Percentiles rank a stretch among this genome's conserved stretches.
Evolutionary conservation across 2,329 filamentous ascomycete species (phyloP).

Genomic region (Byssothecium circinans): DNA sequence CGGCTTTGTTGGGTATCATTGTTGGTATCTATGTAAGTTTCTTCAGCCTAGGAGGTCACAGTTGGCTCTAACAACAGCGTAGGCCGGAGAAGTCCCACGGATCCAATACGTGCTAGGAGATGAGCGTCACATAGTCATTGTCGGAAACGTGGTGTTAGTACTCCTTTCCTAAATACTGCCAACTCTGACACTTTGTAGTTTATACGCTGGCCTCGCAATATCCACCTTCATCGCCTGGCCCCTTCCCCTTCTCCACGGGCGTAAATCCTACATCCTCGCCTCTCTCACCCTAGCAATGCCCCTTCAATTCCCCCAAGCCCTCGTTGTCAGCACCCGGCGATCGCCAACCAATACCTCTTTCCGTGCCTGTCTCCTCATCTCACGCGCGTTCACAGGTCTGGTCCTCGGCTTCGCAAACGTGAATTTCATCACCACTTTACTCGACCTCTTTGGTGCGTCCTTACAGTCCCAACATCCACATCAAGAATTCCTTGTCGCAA

Average conservation of each 20-base stretch:
- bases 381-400: conserved; percentile 67
- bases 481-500: conserved; percentile 67
- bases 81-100: conserved; percentile 72
- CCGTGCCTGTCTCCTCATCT: conserved; percentile 63
- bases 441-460: conserved; percentile 76
- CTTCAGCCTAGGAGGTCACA: background rate
- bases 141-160: conserved; percentile 68
- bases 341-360: conserved; percentile 60
- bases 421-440: conserved; percentile 71
- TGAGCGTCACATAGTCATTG: conserved; percentile 65
- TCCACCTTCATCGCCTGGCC: conserved; percentile 74
- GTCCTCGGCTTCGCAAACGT: conserved; percentile 75
- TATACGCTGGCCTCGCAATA: conserved; percentile 71
- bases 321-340: conserved; percentile 61
- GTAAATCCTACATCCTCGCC: conserved; percentile 74
- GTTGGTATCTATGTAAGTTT: conserved; percentile 68
- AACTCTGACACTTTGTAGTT: conserved; percentile 30
- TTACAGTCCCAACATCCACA: conserved; percentile 72
- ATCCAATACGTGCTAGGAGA: conserved; percentile 78
- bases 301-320: conserved; percentile 73
- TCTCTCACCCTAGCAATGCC: conserved; percentile 71
- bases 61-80: conserved; percentile 8
- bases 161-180: background rate
- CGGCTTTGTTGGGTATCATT: conserved; percentile 69
- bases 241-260: conserved; percentile 71